Conservation (phyloP, 192 early-diverging fungal species). For the Backusella liffmaniae region DNA sequence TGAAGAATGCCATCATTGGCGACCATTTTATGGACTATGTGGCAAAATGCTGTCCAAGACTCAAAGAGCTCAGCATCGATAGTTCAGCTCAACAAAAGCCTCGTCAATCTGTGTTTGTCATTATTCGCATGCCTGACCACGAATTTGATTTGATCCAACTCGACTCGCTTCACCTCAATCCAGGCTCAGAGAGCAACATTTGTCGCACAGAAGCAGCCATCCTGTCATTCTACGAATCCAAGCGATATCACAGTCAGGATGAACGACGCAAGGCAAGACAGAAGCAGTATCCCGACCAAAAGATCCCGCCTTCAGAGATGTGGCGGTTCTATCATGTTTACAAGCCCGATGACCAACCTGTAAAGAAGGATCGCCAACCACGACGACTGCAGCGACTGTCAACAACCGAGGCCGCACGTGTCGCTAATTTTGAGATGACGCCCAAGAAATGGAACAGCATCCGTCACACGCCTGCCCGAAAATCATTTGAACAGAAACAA, state of each 20-base stretch:
- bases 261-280: not conserved
- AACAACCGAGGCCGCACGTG: not conserved
- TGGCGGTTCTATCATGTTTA: slow-evolving; percentile 14
- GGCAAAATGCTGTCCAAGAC: not conserved
- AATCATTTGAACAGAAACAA: not conserved
- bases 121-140: slow-evolving; percentile 10
- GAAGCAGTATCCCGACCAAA: not conserved
- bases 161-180: slow-evolving; percentile 1
- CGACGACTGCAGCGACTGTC: not conserved
- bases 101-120: not conserved
- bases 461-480: not conserved
- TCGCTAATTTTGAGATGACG: slow-evolving; percentile 11
- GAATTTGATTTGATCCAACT: not conserved
- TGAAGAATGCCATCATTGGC: slow-evolving; percentile 1
- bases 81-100: not conserved
- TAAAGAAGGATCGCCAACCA: not conserved
- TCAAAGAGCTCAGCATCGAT: not conserved
- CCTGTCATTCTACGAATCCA: slow-evolving; percentile 10
- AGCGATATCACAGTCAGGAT: not conserved
- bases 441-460: slow-evolving; percentile 9
- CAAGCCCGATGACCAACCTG: not conserved
- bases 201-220: not conserved
- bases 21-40: slow-evolving; percentile 17
- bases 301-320: not conserved
- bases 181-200: not conserved